Conservation (phyloP, 768 basidiomycete species). For the Hygrophoropsis aurantiaca region DNA sequence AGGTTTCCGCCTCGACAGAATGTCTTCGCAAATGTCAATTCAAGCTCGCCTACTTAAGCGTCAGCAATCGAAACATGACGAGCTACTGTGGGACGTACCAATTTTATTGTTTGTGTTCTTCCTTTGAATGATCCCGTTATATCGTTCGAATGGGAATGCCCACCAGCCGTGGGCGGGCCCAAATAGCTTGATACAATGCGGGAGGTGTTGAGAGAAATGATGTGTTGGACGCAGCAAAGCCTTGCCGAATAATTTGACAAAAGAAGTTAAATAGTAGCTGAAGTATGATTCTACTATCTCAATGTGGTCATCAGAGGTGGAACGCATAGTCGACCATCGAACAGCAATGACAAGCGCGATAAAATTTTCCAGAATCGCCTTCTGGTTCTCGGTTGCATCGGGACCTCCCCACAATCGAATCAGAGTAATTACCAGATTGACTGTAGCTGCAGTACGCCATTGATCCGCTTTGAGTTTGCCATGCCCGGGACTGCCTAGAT, state of each 20-base stretch:
- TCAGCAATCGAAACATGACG: no score
- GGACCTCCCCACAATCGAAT: slow-evolving; percentile 25
- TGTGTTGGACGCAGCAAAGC: not conserved
- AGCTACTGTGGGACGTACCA: slow-evolving; percentile 20
- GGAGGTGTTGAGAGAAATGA: not conserved
- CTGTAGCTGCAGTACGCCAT: slow-evolving; percentile 16
- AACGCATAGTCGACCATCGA: not conserved
- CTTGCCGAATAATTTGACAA: not conserved
- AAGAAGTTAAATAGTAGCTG: not conserved
- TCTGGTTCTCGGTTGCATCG: not conserved
- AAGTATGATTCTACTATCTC: not conserved
- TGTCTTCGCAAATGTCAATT: not conserved
- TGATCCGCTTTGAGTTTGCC: slow-evolving; percentile 36
- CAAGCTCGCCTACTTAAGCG: not conserved
- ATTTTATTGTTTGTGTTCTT: slow-evolving; percentile 29
- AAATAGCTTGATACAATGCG: slow-evolving; percentile 22
- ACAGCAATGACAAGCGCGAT: slow-evolving; percentile 1
- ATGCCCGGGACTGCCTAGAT: slow-evolving; percentile 30
- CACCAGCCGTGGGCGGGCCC: slow-evolving; percentile 28
- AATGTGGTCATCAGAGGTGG: slow-evolving; percentile 1
- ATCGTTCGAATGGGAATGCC: slow-evolving; percentile 29
- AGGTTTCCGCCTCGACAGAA: not conserved
- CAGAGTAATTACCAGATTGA: slow-evolving; percentile 28
- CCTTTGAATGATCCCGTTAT: slow-evolving; percentile 30
- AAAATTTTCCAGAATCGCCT: not conserved